These are phyloP conservation scores for Agrostemma githago DNA, from an alignment of 148 eudicot genomes.

Conservation along the genomic window DNA sequence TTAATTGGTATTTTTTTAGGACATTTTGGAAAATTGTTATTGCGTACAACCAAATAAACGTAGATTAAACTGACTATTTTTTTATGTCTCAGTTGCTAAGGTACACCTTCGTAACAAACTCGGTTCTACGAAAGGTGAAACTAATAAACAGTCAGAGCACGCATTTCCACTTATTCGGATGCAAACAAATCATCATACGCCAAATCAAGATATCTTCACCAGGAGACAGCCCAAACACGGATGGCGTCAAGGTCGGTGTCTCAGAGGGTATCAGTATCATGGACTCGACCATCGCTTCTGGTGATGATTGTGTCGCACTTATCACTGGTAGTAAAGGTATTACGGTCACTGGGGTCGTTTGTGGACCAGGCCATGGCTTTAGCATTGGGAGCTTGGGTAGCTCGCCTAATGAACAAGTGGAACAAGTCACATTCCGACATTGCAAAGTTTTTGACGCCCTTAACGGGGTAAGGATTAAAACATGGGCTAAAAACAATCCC, in stretches of 20 bases:
- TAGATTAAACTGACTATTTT: too few relatives aligned
- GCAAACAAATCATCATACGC: neutral
- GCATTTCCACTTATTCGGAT: slow-evolving; percentile 22
- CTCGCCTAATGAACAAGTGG: slow-evolving; percentile 25
- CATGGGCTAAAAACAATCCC: slow-evolving; percentile 35
- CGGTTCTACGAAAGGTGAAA: slow-evolving; percentile 13
- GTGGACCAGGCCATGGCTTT: slow-evolving; percentile 75
- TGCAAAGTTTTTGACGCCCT: slow-evolving; percentile 32
- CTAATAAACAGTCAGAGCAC: slow-evolving; percentile 28
- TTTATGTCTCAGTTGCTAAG: slow-evolving; percentile 16
- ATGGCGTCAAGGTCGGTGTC: slow-evolving; percentile 45
- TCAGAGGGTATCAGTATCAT: slow-evolving; percentile 31
- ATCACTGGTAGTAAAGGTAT: slow-evolving; percentile 36
- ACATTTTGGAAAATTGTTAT: too few relatives aligned
- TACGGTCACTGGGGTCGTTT: slow-evolving; percentile 22
- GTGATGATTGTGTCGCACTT: slow-evolving; percentile 64
- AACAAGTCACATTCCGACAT: slow-evolving; percentile 29
- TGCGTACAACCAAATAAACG: too few relatives aligned
- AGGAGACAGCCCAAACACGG: slow-evolving; percentile 48
- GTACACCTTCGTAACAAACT: slow-evolving; percentile 18
- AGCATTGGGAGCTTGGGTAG: slow-evolving; percentile 62
- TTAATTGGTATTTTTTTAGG: too few relatives aligned
- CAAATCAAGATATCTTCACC: slow-evolving; percentile 29
- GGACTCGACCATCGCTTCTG: slow-evolving; percentile 30
- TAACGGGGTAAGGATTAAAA: slow-evolving; percentile 67